Evolutionary conservation across 805 yeast genomes (phyloP).

Genomic region (Yarrowia bubula): DNA sequence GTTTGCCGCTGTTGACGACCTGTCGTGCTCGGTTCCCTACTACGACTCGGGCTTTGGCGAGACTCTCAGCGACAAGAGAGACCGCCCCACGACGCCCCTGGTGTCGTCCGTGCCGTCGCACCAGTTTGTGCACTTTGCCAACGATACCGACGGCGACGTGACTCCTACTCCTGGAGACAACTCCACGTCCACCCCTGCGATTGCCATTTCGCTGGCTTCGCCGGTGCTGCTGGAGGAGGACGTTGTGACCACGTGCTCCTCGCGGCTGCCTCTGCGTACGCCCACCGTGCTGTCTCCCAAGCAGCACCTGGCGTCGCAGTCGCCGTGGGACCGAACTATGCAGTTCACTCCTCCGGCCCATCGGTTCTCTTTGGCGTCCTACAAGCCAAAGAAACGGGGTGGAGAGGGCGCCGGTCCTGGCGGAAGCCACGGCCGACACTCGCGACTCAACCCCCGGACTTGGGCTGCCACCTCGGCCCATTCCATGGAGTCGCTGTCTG

Average conservation of each 20-base stretch:
- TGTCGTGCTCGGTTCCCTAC: constrained; percentile 30
- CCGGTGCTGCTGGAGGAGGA: constrained; percentile 25
- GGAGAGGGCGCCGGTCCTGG: neutral
- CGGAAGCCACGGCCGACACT: neutral
- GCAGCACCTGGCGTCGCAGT: constrained; percentile 13
- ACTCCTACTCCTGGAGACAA: neutral
- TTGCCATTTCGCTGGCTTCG: constrained; percentile 18
- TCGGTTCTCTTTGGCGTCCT: constrained; percentile 11
- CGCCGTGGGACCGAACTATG: constrained; percentile 35
- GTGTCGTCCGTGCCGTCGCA: constrained; percentile 21
- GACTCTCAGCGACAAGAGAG: constrained; percentile 5
- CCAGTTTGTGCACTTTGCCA: constrained; percentile 13
- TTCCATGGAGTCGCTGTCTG: constrained; percentile 17
- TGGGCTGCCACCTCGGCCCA: constrained; percentile 11
- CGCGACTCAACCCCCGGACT: constrained; percentile 14
- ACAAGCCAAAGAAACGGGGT: neutral
- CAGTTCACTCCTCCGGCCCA: constrained; percentile 37
- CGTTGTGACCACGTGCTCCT: constrained; percentile 34
- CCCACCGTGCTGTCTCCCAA: constrained; percentile 34
- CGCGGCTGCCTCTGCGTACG: constrained; percentile 38
- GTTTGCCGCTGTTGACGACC: constrained; percentile 46
- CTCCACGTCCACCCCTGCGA: constrained; percentile 2
- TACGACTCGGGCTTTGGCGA: constrained; percentile 28
- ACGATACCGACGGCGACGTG: constrained; percentile 9
- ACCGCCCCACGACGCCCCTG: neutral